These are phyloP conservation scores for Dactylellina haptotyla DNA, from an alignment of 2,329 filamentous ascomycete genomes.

Conservation along the genomic window DNA sequence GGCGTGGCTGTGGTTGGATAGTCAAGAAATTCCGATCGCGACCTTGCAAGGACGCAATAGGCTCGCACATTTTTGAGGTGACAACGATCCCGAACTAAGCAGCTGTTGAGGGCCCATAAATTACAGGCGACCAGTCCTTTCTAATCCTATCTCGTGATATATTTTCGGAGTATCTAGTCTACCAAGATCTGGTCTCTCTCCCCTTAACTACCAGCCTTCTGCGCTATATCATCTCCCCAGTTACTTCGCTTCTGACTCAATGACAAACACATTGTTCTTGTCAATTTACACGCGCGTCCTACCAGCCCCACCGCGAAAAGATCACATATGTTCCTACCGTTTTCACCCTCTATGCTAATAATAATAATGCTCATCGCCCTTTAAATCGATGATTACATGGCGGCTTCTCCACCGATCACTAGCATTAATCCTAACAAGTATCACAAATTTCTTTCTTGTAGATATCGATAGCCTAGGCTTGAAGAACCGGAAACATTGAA, in stretches of 20 bases:
- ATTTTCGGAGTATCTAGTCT: slow-evolving; percentile 10
- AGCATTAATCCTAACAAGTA: too few relatives aligned
- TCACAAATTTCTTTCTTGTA: too few relatives aligned
- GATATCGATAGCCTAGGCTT: too few relatives aligned
- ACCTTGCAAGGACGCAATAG: too few relatives aligned
- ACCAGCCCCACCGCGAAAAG: background rate
- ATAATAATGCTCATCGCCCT: slow-evolving; percentile 21
- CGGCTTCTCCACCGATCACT: too few relatives aligned
- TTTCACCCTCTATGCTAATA: slow-evolving; percentile 24
- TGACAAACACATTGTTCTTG: background rate
- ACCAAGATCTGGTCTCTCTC: slow-evolving; percentile 13
- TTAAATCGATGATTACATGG: slow-evolving; percentile 7
- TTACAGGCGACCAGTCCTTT: too few relatives aligned
- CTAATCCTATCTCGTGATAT: slow-evolving; percentile 16
- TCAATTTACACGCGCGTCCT: slow-evolving; percentile 13
- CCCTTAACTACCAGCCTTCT: slow-evolving; percentile 16
- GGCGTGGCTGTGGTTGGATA: too few relatives aligned
- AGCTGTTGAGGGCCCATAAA: too few relatives aligned
- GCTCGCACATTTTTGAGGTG: too few relatives aligned
- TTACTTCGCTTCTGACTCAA: background rate
- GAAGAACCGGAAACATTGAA: too few relatives aligned
- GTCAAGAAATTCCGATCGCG: too few relatives aligned
- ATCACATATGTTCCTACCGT: slow-evolving; percentile 24
- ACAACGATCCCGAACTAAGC: too few relatives aligned
- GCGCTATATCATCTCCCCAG: background rate